A percentile compares a stretch with the other conserved stretches of the same genome.
These are phyloP conservation scores for Pyrenopolyporus hunteri DNA, from an alignment of 495 filamentous ascomycete species.

Conservation along the genomic window DNA sequence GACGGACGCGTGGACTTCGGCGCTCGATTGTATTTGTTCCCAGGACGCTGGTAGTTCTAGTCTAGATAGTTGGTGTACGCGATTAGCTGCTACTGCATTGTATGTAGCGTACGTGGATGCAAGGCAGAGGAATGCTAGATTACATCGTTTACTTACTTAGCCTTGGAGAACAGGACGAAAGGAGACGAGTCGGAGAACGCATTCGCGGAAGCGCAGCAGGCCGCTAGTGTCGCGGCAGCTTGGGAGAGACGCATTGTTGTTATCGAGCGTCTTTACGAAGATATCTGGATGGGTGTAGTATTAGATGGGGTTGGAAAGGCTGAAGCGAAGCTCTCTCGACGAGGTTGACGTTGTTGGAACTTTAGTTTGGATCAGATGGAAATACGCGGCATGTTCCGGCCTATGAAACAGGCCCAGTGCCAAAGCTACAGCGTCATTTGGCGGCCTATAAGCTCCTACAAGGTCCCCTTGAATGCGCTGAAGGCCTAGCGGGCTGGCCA, in stretches of 20 bases:
- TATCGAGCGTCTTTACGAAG: constrained; percentile 9
- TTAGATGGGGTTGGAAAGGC: constrained; percentile 13
- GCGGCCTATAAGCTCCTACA: constrained; percentile 8
- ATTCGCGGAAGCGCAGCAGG: constrained; percentile 62
- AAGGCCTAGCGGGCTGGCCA: constrained; percentile 5
- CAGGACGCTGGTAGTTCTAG: constrained; percentile 39
- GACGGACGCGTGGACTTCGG: constrained; percentile 46
- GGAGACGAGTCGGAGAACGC: constrained; percentile 87
- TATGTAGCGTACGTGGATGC: too few species aligned
- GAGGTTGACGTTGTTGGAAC: neutral
- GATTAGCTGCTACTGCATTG: constrained; percentile 18
- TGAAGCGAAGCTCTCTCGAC: neutral
- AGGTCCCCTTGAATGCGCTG: constrained; percentile 12
- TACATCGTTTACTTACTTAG: constrained; percentile 63
- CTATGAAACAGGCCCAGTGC: constrained; percentile 11
- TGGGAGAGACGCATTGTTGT: constrained; percentile 64
- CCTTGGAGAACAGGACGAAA: constrained; percentile 82
- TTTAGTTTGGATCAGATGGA: constrained; percentile 21
- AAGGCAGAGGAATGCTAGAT: constrained; percentile 8
- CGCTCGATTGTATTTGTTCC: constrained; percentile 52
- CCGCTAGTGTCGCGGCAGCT: constrained; percentile 64
- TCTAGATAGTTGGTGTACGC: constrained; percentile 25
- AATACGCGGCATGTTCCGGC: constrained; percentile 24
- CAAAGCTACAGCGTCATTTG: constrained; percentile 9
- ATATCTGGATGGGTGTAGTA: constrained; percentile 9